phyloP scores from a whole-genome alignment of 441 rosid genomes.

The Brassica hybrid region DNA sequence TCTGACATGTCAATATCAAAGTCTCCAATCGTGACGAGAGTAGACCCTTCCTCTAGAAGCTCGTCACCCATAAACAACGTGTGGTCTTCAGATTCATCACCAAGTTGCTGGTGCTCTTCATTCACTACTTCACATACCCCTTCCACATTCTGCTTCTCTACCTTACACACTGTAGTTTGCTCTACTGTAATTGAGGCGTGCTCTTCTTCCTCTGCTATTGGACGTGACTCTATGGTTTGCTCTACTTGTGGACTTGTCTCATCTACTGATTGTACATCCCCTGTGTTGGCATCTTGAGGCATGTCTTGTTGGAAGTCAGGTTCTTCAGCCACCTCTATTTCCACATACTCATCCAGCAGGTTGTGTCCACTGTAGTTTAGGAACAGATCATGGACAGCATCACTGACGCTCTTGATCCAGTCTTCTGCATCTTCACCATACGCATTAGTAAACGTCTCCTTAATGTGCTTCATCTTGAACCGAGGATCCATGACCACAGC shows the following conservation, averaged over 20 bases:
- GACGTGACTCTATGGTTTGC: neutral
- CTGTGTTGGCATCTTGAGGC: neutral
- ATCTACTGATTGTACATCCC: neutral
- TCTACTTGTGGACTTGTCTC: neutral
- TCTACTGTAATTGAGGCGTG: neutral
- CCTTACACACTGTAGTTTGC: neutral
- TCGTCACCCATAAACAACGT: conserved; percentile 8
- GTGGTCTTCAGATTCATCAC: conserved; percentile 1
- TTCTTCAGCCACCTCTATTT: conserved; percentile 29
- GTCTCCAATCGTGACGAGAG: neutral
- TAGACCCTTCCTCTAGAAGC: neutral
- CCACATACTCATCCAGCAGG: conserved; percentile 48
- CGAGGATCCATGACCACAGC: conserved; percentile 94
- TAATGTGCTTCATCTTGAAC: conserved; percentile 84
- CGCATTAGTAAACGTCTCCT: conserved; percentile 72
- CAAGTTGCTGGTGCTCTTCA: neutral
- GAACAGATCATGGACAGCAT: conserved; percentile 73
- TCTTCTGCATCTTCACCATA: conserved; percentile 78
- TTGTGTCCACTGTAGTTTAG: conserved; percentile 40
- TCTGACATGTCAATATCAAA: neutral
- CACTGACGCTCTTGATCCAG: conserved; percentile 73
- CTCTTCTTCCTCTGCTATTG: neutral
- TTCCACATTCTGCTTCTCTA: neutral
- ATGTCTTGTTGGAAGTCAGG: neutral
- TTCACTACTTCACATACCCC: neutral